Conservation (phyloP, 306 rosid species). For the Trifolium fragiferum region DNA sequence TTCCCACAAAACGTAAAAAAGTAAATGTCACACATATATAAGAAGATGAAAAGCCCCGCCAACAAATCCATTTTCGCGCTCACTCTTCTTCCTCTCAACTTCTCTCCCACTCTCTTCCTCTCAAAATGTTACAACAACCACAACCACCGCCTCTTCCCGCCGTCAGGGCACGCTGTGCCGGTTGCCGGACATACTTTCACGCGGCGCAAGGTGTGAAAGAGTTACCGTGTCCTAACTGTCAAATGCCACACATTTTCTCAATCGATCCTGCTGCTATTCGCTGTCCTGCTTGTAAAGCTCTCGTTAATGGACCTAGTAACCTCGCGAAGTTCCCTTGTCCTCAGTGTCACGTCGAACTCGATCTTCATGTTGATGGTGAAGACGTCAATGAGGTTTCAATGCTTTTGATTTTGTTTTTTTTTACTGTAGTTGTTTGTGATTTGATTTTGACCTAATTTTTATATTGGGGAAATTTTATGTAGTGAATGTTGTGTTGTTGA, state of each 20-base stretch:
- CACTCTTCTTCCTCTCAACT: not conserved
- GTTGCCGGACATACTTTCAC: constrained; percentile 59
- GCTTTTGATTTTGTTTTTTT: not conserved
- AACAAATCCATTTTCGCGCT: not conserved
- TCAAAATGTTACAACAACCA: not conserved
- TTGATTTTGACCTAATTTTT: constrained; percentile 27
- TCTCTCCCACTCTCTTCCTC: not conserved
- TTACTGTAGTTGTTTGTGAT: not conserved
- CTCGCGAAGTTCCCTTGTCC: constrained; percentile 71
- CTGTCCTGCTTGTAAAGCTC: constrained; percentile 70
- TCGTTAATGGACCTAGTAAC: constrained; percentile 71
- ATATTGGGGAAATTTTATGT: not conserved
- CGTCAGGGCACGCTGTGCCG: constrained; percentile 70
- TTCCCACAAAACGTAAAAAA: no score
- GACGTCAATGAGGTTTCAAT: constrained; percentile 44
- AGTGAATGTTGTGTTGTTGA: not conserved
- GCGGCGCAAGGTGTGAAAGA: constrained; percentile 62
- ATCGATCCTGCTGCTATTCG: constrained; percentile 49
- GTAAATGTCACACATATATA: no score
- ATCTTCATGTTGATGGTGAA: constrained; percentile 50
- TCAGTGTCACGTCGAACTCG: constrained; percentile 69
- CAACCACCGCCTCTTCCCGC: constrained; percentile 41
- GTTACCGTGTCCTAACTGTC: constrained; percentile 66
- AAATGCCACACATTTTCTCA: constrained; percentile 68
- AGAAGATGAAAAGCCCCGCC: no score